Base-by-base conservation (phyloP, 192 early-diverging fungal species). In the Podila minutissima region DNA sequence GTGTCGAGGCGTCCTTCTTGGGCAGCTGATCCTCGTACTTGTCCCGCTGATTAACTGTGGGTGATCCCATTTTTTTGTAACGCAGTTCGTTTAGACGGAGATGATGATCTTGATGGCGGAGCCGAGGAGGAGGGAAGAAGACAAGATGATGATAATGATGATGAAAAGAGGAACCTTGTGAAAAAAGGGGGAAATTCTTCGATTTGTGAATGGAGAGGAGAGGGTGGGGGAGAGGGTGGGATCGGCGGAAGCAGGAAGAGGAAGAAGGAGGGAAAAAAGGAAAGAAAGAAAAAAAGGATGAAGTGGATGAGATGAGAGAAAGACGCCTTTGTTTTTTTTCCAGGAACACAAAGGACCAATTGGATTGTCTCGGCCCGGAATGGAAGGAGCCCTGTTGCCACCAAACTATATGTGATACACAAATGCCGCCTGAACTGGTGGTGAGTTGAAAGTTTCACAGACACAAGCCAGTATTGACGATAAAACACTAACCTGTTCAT, bases 1-100 rank as follows among this genome's bases (percentile, higher is more conserved):
- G 86, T 59, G 75, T 67, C 12, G 73, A 74, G 38, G 67, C 29
- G 17, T 84, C 83, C 29, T 26, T 66, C 59, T 35, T 67, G 8
- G 82, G 82, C 37, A 83, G 37, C 24, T 64, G 62, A 46, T 78
- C 69, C 69, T 78, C 3, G 65, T 71, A 71, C 24, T 71, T 26
- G 55, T 71, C 69, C 59, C 75, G 64, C 64, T 71, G 68, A 59
- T 78, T 71, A 37, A 71, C 75, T 8, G 75, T 78, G 4, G 69
- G 69, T 15, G 75, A 78, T 33, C 53, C 53, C 53, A 55, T 55
- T 5, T 26, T 53, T 51, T 51, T 51, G 49, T 37, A 37, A 7
- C 33, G 33, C 63, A 35, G 48, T 10, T 46, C 3, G 66, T 69
- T 22, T 48, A 28, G 51, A 35, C 38, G 37, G 19, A 32, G 11